These are phyloP conservation scores for Cicer cuneatum DNA, from an alignment of 306 rosid species.

Conservation along the genomic window DNA sequence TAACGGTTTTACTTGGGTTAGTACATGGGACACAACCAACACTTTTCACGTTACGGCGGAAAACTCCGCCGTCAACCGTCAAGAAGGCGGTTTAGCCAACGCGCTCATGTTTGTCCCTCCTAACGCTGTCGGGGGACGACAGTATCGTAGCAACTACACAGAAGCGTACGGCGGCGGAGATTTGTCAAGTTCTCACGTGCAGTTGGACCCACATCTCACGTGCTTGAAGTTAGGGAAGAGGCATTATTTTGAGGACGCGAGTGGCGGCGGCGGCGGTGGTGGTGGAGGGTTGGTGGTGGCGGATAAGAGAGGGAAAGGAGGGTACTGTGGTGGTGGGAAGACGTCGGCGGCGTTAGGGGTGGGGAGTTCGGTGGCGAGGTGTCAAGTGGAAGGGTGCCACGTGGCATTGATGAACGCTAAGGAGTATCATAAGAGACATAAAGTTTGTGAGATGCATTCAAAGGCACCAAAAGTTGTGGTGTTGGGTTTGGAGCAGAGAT, in stretches of 20 bases:
- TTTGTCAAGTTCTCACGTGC: slow-evolving; percentile 50
- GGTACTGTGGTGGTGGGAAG: slow-evolving; percentile 5
- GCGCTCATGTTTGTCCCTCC: slow-evolving; percentile 45
- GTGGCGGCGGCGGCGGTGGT: slow-evolving; percentile 6
- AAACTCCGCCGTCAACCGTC: slow-evolving; percentile 13
- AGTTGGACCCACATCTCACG: slow-evolving; percentile 76
- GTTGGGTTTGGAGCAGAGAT: slow-evolving; percentile 82
- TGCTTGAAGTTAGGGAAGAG: slow-evolving; percentile 94
- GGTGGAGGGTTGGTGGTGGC: slow-evolving; percentile 39
- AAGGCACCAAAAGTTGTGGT: slow-evolving; percentile 90
- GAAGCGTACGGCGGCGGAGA: slow-evolving; percentile 42
- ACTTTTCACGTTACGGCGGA: slow-evolving; percentile 28
- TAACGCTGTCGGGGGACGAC: not conserved
- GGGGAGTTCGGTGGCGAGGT: slow-evolving; percentile 55
- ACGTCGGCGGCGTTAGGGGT: not conserved
- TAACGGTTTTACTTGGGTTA: slow-evolving; percentile 54
- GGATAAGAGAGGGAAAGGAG: slow-evolving; percentile 62
- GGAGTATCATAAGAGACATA: slow-evolving; percentile 95
- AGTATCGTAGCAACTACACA: not conserved
- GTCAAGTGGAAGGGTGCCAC: slow-evolving; percentile 97
- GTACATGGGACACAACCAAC: not conserved
- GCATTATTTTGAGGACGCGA: slow-evolving; percentile 81
- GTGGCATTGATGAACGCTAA: slow-evolving; percentile 76
- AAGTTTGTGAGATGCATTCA: slow-evolving; percentile 93
- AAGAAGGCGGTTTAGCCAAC: slow-evolving; percentile 37